Evolutionary conservation across 176 grass and related monocot genomes (phyloP), one percentile per base, ranked within the genome.

Genomic region (bread wheat (Triticum aestivum)): DNA sequence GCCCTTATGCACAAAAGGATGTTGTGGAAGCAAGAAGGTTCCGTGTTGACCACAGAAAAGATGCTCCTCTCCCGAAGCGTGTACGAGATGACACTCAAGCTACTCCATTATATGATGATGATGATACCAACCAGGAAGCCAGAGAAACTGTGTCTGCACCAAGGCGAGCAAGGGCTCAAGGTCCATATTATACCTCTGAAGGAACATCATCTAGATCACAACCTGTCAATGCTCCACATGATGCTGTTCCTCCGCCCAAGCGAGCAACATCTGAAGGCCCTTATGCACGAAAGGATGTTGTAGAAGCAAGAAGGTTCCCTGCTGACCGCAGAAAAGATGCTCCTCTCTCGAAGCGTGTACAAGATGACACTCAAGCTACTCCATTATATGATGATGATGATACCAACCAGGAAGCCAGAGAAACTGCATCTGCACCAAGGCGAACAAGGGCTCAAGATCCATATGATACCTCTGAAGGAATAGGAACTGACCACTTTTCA

Each of bases 341-440:
- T 72, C 9, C 65, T 35, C 18, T 3, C 29, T 6, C 64, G 52
- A 56, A 82, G 65, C 83, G 3, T 74, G 10, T 47, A 75, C 27
- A 9, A 65, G 42, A 85, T 42, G 71, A n/a, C 12, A 30, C 63
- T 66, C 26, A 51, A 68, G 27, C 63, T 52, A 51, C 14, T 52
- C 63, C 24, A 82, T 17, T 27, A 51, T 32, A 44, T 77, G 63
- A 52, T 56, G 67, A 78, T 67, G 18, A 69, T 47, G 79, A 52
- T 68, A 14, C 20, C n/a, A 14, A 13, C n/a, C 45, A 70, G 78
- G 27, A 61, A 82, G 42, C 88, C 65, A 75, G 77, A 82, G 68
- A 65, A 72, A 24, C 29, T 73, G 9, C 45, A 10, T 38, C 30
- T 71, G 18, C 44, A 56, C 42, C 80, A 52, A 82, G 65, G 42